A percentile compares a stretch with the other conserved stretches of the same genome.
Evolutionary conservation across 331 rosid species (phyloP).

Genomic region (Quercus tomentella): DNA sequence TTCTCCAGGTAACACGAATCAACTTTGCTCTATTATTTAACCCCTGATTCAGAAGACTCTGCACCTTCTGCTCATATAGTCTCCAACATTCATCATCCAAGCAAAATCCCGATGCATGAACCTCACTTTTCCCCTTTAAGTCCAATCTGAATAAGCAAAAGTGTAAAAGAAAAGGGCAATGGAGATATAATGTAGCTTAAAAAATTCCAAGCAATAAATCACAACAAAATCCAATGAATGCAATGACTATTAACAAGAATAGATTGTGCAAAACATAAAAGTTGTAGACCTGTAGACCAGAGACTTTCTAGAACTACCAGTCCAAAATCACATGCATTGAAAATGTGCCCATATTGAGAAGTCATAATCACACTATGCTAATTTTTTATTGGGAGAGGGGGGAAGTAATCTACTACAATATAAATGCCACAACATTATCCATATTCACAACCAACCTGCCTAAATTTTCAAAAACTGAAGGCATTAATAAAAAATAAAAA

Average conservation of each 20-base stretch:
- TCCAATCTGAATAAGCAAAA: constrained; percentile 55
- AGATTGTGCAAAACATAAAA: not conserved
- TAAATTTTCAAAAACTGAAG: not conserved
- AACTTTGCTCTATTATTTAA: constrained; percentile 68
- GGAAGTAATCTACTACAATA: no score
- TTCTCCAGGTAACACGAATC: constrained; percentile 83
- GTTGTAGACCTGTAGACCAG: not conserved
- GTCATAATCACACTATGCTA: not conserved
- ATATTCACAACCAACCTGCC: not conserved
- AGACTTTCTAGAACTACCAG: not conserved
- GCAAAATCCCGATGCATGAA: constrained; percentile 67
- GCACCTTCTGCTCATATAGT: constrained; percentile 77
- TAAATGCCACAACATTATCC: not conserved
- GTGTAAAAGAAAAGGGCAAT: constrained; percentile 1
- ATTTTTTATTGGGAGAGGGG: no score
- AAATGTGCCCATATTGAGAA: not conserved
- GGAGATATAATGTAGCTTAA: constrained; percentile 4
- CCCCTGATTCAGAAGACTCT: constrained; percentile 60
- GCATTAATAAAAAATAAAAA: not conserved
- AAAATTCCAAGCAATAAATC: constrained; percentile 15
- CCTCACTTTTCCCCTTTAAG: constrained; percentile 59
- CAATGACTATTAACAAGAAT: not conserved
- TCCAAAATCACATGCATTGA: not conserved
- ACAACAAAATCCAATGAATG: constrained; percentile 8
- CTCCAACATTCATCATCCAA: constrained; percentile 95